These are phyloP conservation scores for Trapa bicornis DNA, from an alignment of 345 rosid species.

Conservation along the genomic window DNA sequence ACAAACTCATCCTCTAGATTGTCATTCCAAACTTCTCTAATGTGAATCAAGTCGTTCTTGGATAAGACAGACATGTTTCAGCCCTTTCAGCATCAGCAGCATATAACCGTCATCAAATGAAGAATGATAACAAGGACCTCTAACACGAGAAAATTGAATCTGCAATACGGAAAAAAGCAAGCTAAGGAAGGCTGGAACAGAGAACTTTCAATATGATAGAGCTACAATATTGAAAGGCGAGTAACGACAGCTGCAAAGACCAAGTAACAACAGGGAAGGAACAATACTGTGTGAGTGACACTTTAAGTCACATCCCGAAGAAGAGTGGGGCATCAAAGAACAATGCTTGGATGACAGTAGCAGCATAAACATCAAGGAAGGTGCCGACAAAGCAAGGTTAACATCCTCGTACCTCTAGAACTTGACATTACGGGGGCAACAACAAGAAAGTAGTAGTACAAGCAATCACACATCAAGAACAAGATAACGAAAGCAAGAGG, in stretches of 20 bases:
- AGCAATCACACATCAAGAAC: not conserved
- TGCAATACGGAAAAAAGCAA: not conserved
- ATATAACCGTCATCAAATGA: not conserved
- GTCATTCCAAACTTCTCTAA: not conserved
- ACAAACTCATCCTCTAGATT: slow-evolving; percentile 3
- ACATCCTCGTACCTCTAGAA: not conserved
- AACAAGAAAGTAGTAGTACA: not conserved
- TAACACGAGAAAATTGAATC: not conserved
- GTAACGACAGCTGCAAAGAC: not conserved
- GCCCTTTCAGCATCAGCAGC: not conserved
- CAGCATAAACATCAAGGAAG: not conserved
- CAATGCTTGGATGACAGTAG: not conserved
- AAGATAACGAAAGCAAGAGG: not conserved
- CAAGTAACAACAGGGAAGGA: not conserved
- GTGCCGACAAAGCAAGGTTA: not conserved
- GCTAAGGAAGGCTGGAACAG: not conserved
- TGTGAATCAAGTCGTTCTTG: not conserved
- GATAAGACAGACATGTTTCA: not conserved
- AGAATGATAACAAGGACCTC: not conserved
- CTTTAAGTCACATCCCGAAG: not conserved
- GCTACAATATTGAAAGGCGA: not conserved
- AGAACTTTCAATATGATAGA: not conserved
- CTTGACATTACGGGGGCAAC: not conserved
- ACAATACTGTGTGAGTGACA: too few relatives aligned
- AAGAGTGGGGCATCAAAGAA: not conserved